These are phyloP conservation scores for Gastrodia elata DNA, from an alignment of 106 monocot genomes.

Conservation along the genomic window DNA sequence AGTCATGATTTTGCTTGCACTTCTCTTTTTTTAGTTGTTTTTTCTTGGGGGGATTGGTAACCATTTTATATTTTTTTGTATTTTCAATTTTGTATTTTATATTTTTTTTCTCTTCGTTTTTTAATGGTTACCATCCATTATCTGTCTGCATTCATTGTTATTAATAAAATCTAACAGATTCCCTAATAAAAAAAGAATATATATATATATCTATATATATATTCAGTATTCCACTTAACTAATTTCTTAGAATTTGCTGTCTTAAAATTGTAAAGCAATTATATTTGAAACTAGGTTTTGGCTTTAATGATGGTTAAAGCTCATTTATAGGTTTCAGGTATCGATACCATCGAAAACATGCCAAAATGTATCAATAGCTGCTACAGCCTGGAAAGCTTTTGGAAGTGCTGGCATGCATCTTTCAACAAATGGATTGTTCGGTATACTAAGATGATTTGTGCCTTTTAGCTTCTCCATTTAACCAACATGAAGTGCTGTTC, in stretches of 20 bases:
- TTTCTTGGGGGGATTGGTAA: too few relatives aligned
- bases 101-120: too few relatives aligned
- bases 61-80: too few relatives aligned
- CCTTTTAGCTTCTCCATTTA: neutral
- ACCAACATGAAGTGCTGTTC: neutral
- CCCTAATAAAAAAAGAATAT: too few relatives aligned
- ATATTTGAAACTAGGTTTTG: neutral
- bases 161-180: too few relatives aligned
- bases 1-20: too few relatives aligned
- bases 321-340: conserved; percentile 46
- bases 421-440: conserved; percentile 98
- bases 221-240: neutral
- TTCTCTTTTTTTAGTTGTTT: too few relatives aligned
- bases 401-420: conserved; percentile 99
- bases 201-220: too few relatives aligned
- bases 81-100: too few relatives aligned
- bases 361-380: conserved; percentile 93
- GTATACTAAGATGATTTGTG: conserved; percentile 17
- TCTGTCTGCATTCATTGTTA: too few relatives aligned
- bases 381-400: conserved; percentile 83
- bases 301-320: neutral
- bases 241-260: neutral
- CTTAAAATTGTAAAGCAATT: neutral
- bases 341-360: conserved; percentile 94
- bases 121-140: too few relatives aligned